Evolutionary conservation across 1,139 yeast genomes (phyloP), one percentile per base, ranked within the genome.

Genomic region (Pichia sp.): DNA sequence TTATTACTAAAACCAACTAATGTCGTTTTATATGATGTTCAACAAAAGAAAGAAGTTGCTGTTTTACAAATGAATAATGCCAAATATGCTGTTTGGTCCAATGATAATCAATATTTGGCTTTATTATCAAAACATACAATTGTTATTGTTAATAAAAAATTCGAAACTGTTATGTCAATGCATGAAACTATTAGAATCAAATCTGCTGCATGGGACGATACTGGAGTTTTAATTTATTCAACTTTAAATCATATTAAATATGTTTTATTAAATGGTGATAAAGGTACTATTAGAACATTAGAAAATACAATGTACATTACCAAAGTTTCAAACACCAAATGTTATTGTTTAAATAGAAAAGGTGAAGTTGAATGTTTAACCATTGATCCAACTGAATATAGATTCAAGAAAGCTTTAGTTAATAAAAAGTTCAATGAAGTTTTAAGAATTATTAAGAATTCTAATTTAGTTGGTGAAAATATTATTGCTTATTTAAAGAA

Each of bases 161-260:
- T 92, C 60, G 89, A 88, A 64, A 71, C 83, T 55, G 75, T 89
- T 40, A 83, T 92, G 47, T 83, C 95, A 5, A 77, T 90, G 79
- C 97, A 90, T 65, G 99, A 94, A 71, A 92, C 98, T 5, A 92
- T 94, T 58, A 78, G 98, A 67, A 88, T 94, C 62, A 94, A 94
- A 73, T 84, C 95, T 71, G 97, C 97, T 44, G 89, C 96, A 10
- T 94, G 97, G 97, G 98, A 92, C 66, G 97, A 89, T 60, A 75
- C 87, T 43, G 94, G 94, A 43, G 95, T 94, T 38, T 76, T 94
- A 65, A 76, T 94, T 58, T 94, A 90, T 68, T 85, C 97, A 30
- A 94, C 99, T 28, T 76, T 94, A 65, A 92, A 92, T 70, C 99
- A 94, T 66, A 85, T 94, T 70, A 92, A 92, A 70, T 94, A 92